These are phyloP conservation scores for Prunella vulgaris DNA, from an alignment of 257 asterid species.

Conservation along the genomic window DNA sequence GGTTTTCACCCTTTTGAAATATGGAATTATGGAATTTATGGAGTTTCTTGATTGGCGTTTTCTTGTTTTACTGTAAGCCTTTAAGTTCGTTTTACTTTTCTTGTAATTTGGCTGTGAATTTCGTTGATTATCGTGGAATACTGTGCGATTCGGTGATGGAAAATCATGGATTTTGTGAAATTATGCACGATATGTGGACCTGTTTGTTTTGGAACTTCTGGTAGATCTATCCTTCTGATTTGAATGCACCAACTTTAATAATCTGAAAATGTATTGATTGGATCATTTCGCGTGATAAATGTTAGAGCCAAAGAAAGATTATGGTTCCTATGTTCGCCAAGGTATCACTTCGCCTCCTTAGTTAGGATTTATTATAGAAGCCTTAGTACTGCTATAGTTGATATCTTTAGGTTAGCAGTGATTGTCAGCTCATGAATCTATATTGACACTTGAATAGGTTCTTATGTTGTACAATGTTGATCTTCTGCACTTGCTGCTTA, in stretches of 20 bases:
- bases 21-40: conserved; percentile 26
- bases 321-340: background rate
- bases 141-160: background rate
- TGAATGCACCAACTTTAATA: background rate
- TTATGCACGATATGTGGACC: background rate
- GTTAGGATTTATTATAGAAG: background rate
- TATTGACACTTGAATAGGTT: background rate
- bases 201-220: background rate
- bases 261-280: background rate
- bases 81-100: background rate
- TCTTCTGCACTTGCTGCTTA: background rate
- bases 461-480: background rate
- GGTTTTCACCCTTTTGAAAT: conserved; percentile 14
- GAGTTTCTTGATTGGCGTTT: conserved; percentile 23
- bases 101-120: background rate
- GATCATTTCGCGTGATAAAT: background rate
- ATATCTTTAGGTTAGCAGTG: background rate
- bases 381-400: background rate
- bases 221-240: background rate
- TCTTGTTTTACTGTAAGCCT: conserved; percentile 11
- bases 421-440: background rate
- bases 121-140: background rate
- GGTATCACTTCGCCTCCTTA: background rate
- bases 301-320: background rate
- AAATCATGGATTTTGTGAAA: background rate